Percentiles rank a stretch among this genome's conserved stretches.
These are phyloP conservation scores for Gloeopeniophorella convolvens DNA, from an alignment of 768 basidiomycete species.

Conservation along the genomic window DNA sequence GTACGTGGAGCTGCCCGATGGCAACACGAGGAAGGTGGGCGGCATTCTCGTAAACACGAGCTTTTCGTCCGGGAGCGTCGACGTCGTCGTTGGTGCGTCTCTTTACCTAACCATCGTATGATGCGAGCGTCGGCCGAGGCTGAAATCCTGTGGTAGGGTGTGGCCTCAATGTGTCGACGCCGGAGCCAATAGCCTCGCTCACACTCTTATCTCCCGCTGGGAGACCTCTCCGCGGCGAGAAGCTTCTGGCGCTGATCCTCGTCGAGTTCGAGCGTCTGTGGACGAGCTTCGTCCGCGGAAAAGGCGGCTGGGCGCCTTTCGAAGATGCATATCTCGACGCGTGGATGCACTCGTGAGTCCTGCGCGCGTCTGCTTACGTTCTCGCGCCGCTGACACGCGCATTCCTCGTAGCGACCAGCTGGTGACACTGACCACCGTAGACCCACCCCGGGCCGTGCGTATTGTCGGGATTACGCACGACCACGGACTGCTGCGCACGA, in stretches of 20 bases:
- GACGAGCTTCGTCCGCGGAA: constrained; percentile 55
- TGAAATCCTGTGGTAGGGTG: constrained; percentile 71
- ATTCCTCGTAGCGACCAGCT: constrained; percentile 56
- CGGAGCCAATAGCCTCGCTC: constrained; percentile 76
- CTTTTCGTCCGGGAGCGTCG: constrained; percentile 63
- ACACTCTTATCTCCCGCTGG: constrained; percentile 51
- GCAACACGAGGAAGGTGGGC: constrained; percentile 70
- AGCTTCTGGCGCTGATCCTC: constrained; percentile 67
- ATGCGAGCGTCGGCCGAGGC: too few relatives aligned
- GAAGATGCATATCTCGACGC: constrained; percentile 67
- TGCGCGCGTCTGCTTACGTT: neutral
- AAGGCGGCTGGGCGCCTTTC: constrained; percentile 76
- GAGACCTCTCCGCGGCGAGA: constrained; percentile 56
- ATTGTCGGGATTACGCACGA: constrained; percentile 85
- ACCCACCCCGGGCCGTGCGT: constrained; percentile 61
- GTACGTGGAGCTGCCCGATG: constrained; percentile 55
- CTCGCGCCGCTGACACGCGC: neutral
- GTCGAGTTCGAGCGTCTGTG: constrained; percentile 75
- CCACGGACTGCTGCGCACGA: constrained; percentile 79
- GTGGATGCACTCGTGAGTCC: constrained; percentile 90
- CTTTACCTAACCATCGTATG: too few relatives aligned
- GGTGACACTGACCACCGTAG: constrained; percentile 74
- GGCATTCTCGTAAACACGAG: constrained; percentile 89
- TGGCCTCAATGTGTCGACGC: constrained; percentile 82
- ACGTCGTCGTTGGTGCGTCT: constrained; percentile 75